These are phyloP conservation scores for Rhodofomes roseus DNA, from an alignment of 1,284 basidiomycete genomes.

Conservation along the genomic window DNA sequence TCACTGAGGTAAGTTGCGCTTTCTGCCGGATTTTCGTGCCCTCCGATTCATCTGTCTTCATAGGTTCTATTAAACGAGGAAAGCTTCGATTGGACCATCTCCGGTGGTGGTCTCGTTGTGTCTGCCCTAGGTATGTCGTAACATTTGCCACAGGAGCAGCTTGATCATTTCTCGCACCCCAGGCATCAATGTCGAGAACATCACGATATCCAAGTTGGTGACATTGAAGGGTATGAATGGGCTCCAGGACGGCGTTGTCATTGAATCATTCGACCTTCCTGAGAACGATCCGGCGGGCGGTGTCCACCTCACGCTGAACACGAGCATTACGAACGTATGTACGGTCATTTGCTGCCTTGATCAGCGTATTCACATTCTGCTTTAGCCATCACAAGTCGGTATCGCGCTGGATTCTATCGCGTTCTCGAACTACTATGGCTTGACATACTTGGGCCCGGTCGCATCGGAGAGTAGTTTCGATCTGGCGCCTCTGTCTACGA, in stretches of 20 bases:
- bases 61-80: background rate
- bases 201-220: background rate
- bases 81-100: background rate
- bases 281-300: background rate
- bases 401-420: background rate
- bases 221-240: background rate
- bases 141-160: background rate
- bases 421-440: background rate
- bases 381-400: background rate
- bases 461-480: background rate
- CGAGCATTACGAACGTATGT: background rate
- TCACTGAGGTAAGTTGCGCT: background rate
- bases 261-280: background rate
- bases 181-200: conserved; percentile 1
- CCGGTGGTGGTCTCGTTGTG: background rate
- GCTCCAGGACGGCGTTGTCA: background rate
- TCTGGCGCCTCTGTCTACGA: background rate
- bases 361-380: background rate
- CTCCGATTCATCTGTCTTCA: background rate
- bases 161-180: background rate
- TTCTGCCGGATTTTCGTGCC: background rate
- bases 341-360: too few relatives aligned
- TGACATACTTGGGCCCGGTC: background rate
- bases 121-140: background rate
- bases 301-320: background rate